phyloP scores from a whole-genome alignment of 805 yeast genomes.

The Yarrowia hollandica region DNA sequence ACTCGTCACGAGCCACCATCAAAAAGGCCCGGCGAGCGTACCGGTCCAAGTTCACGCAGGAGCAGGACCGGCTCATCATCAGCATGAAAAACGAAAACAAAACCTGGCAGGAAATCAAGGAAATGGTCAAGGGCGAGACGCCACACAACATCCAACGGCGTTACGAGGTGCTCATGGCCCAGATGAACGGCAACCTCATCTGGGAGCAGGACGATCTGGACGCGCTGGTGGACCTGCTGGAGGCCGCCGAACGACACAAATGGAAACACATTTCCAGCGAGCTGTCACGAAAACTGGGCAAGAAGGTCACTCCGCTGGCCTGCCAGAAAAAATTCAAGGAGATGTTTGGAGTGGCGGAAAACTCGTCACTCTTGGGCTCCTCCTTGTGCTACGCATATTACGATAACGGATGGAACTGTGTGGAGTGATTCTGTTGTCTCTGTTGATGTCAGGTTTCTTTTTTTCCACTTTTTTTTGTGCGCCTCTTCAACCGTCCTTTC shows the following conservation, averaged over 20 bases:
- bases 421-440: too few species aligned
- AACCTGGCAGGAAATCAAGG: slow-evolving; percentile 72
- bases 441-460: too few species aligned
- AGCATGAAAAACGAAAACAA: slow-evolving; percentile 59
- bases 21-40: slow-evolving; percentile 25
- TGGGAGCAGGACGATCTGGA: slow-evolving; percentile 51
- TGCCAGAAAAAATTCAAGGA: slow-evolving; percentile 57
- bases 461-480: too few species aligned
- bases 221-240: slow-evolving; percentile 50
- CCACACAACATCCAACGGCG: slow-evolving; percentile 69
- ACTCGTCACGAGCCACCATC: slow-evolving; percentile 16
- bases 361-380: slow-evolving; percentile 50
- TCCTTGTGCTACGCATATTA: slow-evolving; percentile 54
- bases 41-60: slow-evolving; percentile 49
- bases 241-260: slow-evolving; percentile 56
- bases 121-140: slow-evolving; percentile 57
- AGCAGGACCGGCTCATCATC: slow-evolving; percentile 66
- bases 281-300: slow-evolving; percentile 39
- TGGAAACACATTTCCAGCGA: slow-evolving; percentile 58
- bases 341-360: slow-evolving; percentile 56
- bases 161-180: slow-evolving; percentile 57
- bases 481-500: too few species aligned
- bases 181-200: slow-evolving; percentile 29
- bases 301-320: slow-evolving; percentile 53
- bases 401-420: slow-evolving; percentile 49